phyloP scores from a whole-genome alignment of 257 asterid genomes.

The Ehretia macrophylla region DNA sequence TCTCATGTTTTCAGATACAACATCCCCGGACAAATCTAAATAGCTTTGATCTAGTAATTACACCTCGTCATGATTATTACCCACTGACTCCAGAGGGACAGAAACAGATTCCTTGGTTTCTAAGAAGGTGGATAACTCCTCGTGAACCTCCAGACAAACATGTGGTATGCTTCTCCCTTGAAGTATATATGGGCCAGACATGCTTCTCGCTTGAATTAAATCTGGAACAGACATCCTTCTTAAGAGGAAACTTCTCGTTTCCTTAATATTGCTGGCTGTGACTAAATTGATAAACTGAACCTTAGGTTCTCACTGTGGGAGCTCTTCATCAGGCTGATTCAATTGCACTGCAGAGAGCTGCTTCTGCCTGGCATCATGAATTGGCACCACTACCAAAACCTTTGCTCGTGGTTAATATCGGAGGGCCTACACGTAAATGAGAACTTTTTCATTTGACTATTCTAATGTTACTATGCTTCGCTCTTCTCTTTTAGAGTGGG shows the following conservation, averaged over 20 bases:
- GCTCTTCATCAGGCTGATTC: slow-evolving; percentile 83
- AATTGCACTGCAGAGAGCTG: slow-evolving; percentile 58
- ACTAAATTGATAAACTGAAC: neutral
- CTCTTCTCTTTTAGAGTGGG: slow-evolving; percentile 1
- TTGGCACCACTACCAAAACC: slow-evolving; percentile 61
- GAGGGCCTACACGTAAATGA: slow-evolving; percentile 76
- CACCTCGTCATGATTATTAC: slow-evolving; percentile 86
- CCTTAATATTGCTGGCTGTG: no score
- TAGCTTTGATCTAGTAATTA: slow-evolving; percentile 78
- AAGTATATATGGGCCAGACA: slow-evolving; percentile 2
- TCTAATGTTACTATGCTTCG: neutral
- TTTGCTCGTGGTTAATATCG: slow-evolving; percentile 70
- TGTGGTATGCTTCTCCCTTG: slow-evolving; percentile 52
- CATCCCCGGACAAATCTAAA: slow-evolving; percentile 78
- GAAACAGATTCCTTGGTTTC: slow-evolving; percentile 60
- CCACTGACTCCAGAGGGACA: slow-evolving; percentile 67
- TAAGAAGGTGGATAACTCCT: slow-evolving; percentile 73
- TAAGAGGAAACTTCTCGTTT: neutral
- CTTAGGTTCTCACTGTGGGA: slow-evolving; percentile 76
- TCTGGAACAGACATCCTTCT: no score
- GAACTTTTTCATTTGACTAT: slow-evolving; percentile 13
- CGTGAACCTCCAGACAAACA: slow-evolving; percentile 60
- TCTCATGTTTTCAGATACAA: slow-evolving; percentile 56
- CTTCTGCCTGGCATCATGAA: slow-evolving; percentile 69
- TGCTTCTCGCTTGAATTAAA: neutral